Base-by-base conservation (phyloP, 108 stramenopile genomes). In the Skeletonema grethae region DNA sequence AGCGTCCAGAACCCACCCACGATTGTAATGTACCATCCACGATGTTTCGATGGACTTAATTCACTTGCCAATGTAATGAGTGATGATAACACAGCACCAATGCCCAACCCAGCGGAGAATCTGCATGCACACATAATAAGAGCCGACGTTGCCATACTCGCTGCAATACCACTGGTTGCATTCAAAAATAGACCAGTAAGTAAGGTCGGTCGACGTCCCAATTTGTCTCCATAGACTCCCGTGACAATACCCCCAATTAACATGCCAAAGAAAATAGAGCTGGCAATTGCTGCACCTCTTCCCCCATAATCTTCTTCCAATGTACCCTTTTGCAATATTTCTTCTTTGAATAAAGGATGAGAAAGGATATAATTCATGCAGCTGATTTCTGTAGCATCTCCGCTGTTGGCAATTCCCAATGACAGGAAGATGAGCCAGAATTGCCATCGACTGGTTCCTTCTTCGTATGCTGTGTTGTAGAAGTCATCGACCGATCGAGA, bases 321-420 rank as follows among this genome's bases (percentile, higher is more conserved):
- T 5, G 50, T 24, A 7, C 22, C 22, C 18, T 22, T 22, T 29
- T 38, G 60, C 22, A 69, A 22, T 13, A 63, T 57, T 11, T 69
- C 68, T 11, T 69, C 61, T n/a, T 32, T 56, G 38, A 72, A 72
- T 22, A 20, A 28, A 50, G 60, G 61, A 31, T 72, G 24, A 4
- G 59, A 29, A 6, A 72, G 64, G 15, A 72, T 50, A 29, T 63
- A 72, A 20, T 34, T 36, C 63, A 72, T 65, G 25, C 70, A 50
- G 18, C 41, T 48, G 8, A 65, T 65, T 11, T 65, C 64, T 11
- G 64, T 65, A 18, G 64, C 64, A 25, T 65, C 64, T 0, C 56
- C 53, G 56, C 56, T 58, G 8, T 65, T 65, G 53, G 64, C 64
- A 11, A 65, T 29, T 25, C 64, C 64, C 15, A 65, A 7, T 56